These are phyloP conservation scores for Aspergillus sp. DNA, from an alignment of 2,329 filamentous ascomycete genomes.

Conservation along the genomic window DNA sequence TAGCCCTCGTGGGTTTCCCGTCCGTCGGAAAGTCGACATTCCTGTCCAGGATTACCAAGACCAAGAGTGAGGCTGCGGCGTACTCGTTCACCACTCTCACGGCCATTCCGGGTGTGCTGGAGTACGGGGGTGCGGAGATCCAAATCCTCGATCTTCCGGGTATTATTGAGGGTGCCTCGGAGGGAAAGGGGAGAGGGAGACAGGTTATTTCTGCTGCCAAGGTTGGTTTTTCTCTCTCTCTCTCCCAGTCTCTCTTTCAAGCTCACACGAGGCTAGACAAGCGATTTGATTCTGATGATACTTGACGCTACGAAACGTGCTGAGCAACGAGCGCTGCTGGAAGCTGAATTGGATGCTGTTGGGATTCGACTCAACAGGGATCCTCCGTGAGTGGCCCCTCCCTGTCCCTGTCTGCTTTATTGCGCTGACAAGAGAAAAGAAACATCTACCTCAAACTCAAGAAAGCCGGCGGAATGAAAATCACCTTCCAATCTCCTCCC, in stretches of 20 bases:
- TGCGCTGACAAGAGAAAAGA: constrained; percentile 34
- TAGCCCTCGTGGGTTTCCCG: constrained; percentile 95
- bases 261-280: constrained; percentile 50
- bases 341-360: constrained; percentile 88
- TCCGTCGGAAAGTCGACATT: constrained; percentile 99
- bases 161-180: constrained; percentile 93
- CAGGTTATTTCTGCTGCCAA: constrained; percentile 98
- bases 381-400: constrained; percentile 57
- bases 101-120: constrained; percentile 91
- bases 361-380: constrained; percentile 88
- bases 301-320: constrained; percentile 93
- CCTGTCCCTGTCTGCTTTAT: no score
- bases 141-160: constrained; percentile 95
- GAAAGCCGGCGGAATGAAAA: constrained; percentile 97
- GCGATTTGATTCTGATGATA: constrained; percentile 93
- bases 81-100: constrained; percentile 97
- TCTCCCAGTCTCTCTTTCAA: neutral
- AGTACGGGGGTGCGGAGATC: constrained; percentile 96
- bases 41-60: constrained; percentile 97
- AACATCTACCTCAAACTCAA: constrained; percentile 97
- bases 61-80: constrained; percentile 87
- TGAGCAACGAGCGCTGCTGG: constrained; percentile 80
- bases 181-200: constrained; percentile 89
- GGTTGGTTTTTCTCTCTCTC: constrained; percentile 26
- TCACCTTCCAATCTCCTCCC: constrained; percentile 83